phyloP scores from a whole-genome alignment of 306 rosid species.

The Cucurbita pepo region DNA sequence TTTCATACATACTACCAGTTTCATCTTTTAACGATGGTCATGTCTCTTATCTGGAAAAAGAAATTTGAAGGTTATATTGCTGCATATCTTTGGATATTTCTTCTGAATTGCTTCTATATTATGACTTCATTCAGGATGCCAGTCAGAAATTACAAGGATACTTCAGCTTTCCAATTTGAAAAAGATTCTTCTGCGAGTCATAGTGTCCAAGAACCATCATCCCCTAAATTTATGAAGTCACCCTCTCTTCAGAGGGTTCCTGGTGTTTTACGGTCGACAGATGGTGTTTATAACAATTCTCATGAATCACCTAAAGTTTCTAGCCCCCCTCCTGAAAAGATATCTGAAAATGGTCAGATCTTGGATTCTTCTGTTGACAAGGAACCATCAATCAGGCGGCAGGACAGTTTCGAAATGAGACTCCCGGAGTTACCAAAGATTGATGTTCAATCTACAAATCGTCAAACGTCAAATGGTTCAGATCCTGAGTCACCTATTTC shows the following conservation, averaged over 20 bases:
- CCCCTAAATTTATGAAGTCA: constrained; percentile 88
- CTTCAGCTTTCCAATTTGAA: constrained; percentile 84
- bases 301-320: constrained; percentile 69
- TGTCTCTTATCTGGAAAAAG: neutral
- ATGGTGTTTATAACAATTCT: constrained; percentile 45
- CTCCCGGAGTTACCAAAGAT: constrained; percentile 85
- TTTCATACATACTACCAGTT: neutral
- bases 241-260: constrained; percentile 89
- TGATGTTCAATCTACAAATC: constrained; percentile 68
- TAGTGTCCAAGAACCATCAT: constrained; percentile 82
- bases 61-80: neutral
- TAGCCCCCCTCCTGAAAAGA: constrained; percentile 90
- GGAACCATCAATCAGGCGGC: constrained; percentile 83
- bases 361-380: constrained; percentile 50
- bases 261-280: constrained; percentile 43
- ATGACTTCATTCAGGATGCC: constrained; percentile 62
- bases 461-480: constrained; percentile 66
- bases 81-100: neutral
- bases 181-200: constrained; percentile 85
- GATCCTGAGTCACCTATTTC: constrained; percentile 97
- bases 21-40: neutral
- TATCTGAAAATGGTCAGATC: constrained; percentile 65
- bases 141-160: constrained; percentile 71
- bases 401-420: constrained; percentile 96
- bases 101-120: neutral